Evolutionary conservation across 108 stramenopile species (phyloP).

Genomic region (Stephanodiscus triporus): DNA sequence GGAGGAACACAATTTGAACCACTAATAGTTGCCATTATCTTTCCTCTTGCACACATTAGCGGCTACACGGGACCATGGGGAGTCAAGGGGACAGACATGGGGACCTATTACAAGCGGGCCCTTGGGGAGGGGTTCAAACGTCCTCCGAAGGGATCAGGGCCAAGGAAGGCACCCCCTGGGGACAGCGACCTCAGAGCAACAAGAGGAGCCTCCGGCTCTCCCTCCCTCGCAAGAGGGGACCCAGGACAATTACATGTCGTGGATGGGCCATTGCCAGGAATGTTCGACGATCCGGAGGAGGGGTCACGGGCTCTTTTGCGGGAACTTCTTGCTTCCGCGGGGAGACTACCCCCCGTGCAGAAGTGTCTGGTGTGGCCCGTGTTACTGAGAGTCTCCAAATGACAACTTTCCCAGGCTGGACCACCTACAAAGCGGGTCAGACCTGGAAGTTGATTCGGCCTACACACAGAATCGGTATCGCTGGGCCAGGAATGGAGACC

Average conservation of each 20-base stretch:
- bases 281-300: slow-evolving; percentile 1
- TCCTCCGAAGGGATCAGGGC: background rate
- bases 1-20: background rate
- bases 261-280: slow-evolving; percentile 2
- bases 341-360: slow-evolving; percentile 1
- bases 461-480: too few species aligned
- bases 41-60: background rate
- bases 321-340: slow-evolving; percentile 6
- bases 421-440: slow-evolving; percentile 8
- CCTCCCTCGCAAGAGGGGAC: too few species aligned
- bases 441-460: too few species aligned
- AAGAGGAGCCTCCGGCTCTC: too few species aligned
- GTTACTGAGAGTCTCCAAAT: slow-evolving; percentile 22
- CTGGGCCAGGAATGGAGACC: too few species aligned
- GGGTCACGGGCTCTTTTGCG: slow-evolving; percentile 6
- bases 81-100: background rate
- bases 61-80: background rate
- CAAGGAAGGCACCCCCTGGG: too few species aligned
- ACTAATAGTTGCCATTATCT: slow-evolving; percentile 7
- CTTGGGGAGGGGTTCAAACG: background rate
- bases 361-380: background rate
- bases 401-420: slow-evolving; percentile 24
- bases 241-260: slow-evolving; percentile 6
- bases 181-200: too few species aligned
- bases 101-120: background rate